These are phyloP conservation scores for Elongisporangium anandrum DNA, from an alignment of 352 stramenopile genomes.

Conservation along the genomic window DNA sequence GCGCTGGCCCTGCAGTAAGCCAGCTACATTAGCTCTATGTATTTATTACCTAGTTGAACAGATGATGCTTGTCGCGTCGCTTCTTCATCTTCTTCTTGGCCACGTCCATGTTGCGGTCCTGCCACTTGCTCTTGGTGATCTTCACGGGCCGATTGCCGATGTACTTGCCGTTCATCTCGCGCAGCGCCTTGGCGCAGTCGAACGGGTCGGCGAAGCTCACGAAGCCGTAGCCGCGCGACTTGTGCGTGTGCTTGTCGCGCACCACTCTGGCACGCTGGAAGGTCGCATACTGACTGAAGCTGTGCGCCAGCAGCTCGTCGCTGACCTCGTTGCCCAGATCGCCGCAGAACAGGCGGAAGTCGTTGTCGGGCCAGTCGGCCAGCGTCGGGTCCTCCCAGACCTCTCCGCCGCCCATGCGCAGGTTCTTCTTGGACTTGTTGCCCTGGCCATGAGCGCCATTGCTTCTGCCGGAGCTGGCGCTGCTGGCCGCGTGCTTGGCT, in stretches of 20 bases:
- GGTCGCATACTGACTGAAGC: conserved; percentile 66
- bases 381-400: conserved; percentile 92
- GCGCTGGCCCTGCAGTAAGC: conserved; percentile 31
- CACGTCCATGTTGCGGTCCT: conserved; percentile 91
- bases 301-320: conserved; percentile 81
- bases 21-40: not conserved
- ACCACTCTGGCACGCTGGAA: conserved; percentile 82
- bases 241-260: conserved; percentile 82
- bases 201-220: conserved; percentile 93
- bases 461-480: not conserved
- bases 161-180: conserved; percentile 97
- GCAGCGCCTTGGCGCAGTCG: conserved; percentile 91
- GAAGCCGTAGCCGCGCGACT: conserved; percentile 94
- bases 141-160: conserved; percentile 93
- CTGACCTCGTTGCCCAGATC: conserved; percentile 93
- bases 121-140: conserved; percentile 94
- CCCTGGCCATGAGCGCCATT: not conserved
- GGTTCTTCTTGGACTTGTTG: conserved; percentile 42
- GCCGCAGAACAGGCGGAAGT: conserved; percentile 95
- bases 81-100: conserved; percentile 89
- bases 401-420: conserved; percentile 77
- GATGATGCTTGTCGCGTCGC: conserved; percentile 68
- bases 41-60: conserved; percentile 36
- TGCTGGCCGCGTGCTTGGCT: conserved; percentile 28
- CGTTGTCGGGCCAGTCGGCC: conserved; percentile 94